phyloP scores from a whole-genome alignment of 805 yeast genomes.

The Sugiyamaella lignohabitans region DNA sequence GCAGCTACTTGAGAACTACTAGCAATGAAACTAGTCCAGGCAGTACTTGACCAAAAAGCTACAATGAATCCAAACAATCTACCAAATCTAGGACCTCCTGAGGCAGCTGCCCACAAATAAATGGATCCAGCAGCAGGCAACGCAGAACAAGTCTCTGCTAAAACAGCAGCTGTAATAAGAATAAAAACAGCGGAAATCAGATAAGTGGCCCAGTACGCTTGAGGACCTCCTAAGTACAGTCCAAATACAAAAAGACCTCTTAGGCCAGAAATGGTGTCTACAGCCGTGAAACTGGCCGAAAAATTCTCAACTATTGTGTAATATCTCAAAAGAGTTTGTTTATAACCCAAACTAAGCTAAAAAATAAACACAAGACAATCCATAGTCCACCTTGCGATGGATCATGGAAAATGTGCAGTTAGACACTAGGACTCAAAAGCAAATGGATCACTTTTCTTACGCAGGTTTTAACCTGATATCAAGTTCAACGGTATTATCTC shows the following conservation, averaged over 20 bases:
- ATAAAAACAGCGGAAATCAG: slow-evolving; percentile 14
- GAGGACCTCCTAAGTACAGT: slow-evolving; percentile 21
- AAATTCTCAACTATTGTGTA: slow-evolving; percentile 19
- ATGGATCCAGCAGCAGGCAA: slow-evolving; percentile 25
- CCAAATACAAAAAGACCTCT: slow-evolving; percentile 16
- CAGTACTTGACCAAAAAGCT: slow-evolving; percentile 24
- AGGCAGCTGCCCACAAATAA: slow-evolving; percentile 23
- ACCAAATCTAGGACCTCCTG: slow-evolving; percentile 20
- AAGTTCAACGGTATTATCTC: slow-evolving; percentile 24
- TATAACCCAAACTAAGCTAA: slow-evolving; percentile 18
- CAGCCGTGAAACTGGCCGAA: slow-evolving; percentile 19
- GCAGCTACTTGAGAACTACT: slow-evolving; percentile 16
- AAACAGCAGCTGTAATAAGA: slow-evolving; percentile 19
- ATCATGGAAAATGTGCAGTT: slow-evolving; percentile 1
- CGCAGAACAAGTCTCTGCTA: slow-evolving; percentile 23
- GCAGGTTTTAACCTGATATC: slow-evolving; percentile 20
- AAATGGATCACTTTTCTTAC: slow-evolving; percentile 15
- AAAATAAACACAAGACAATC: too few species aligned
- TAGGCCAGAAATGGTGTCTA: slow-evolving; percentile 15
- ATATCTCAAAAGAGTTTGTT: slow-evolving; percentile 15
- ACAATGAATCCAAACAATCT: slow-evolving; percentile 21
- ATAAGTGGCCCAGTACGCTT: slow-evolving; percentile 21
- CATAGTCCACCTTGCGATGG: not conserved
- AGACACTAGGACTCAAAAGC: slow-evolving; percentile 4
- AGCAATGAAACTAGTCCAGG: slow-evolving; percentile 24